phyloP scores from a whole-genome alignment of 352 stramenopile genomes.

The Phytophthora crassamura region DNA sequence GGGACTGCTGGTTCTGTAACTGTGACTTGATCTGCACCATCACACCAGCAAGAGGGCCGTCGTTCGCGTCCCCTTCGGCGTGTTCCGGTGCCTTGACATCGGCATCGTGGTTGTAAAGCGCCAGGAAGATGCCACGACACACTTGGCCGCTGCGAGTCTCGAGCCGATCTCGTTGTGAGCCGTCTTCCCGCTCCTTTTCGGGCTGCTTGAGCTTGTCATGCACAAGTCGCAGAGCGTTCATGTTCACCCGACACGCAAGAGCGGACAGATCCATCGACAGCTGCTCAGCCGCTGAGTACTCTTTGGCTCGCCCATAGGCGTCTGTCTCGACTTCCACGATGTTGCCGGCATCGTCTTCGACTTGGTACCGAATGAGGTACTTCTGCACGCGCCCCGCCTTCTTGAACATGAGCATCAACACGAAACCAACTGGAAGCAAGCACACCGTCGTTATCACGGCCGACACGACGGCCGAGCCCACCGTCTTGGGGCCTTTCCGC shows the following conservation, averaged over 20 bases:
- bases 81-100: constrained; percentile 45
- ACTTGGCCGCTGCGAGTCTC: constrained; percentile 42
- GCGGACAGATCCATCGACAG: constrained; percentile 63
- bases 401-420: constrained; percentile 80
- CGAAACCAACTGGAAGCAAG: constrained; percentile 68
- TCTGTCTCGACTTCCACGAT: constrained; percentile 70
- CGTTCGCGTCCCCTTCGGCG: constrained; percentile 20
- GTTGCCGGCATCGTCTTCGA: constrained; percentile 68
- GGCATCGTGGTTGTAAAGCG: constrained; percentile 62
- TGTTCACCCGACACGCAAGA: constrained; percentile 53
- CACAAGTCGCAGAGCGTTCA: constrained; percentile 36
- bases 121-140: constrained; percentile 66
- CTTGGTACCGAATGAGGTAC: constrained; percentile 69
- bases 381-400: constrained; percentile 64
- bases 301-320: constrained; percentile 58
- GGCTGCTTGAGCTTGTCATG: constrained; percentile 43
- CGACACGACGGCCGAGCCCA: constrained; percentile 57
- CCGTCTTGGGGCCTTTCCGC: constrained; percentile 49
- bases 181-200: constrained; percentile 26
- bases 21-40: constrained; percentile 63
- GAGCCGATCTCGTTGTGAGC: neutral
- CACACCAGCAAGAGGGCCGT: constrained; percentile 49
- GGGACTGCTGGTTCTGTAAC: constrained; percentile 33
- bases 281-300: constrained; percentile 57
- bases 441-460: constrained; percentile 67